Percentiles rank a stretch among this genome's conserved stretches.
Conservation (phyloP, 306 rosid species). For the Citrullus mucosospermus region DNA sequence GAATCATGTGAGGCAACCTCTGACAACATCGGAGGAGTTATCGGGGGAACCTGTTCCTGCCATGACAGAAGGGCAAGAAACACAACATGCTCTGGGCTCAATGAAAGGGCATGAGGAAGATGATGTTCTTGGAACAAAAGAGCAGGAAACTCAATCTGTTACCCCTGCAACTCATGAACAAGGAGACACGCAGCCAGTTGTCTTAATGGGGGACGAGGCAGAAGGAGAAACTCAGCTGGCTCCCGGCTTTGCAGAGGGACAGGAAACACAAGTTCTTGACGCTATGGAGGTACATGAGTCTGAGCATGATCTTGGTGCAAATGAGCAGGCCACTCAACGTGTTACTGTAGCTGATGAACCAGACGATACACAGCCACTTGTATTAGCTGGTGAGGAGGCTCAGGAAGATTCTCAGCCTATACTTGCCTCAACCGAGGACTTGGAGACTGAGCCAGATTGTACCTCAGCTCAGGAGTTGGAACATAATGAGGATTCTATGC, state of each 20-base stretch:
- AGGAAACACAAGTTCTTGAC: background rate
- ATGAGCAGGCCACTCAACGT: background rate
- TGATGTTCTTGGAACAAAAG: background rate
- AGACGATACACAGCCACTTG: background rate
- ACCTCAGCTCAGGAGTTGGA: constrained; percentile 2
- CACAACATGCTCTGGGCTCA: background rate
- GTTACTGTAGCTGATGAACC: background rate
- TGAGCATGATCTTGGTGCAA: background rate
- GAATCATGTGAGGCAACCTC: constrained; percentile 1
- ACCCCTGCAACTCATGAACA: background rate
- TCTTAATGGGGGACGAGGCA: background rate
- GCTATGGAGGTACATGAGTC: background rate
- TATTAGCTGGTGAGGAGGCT: background rate
- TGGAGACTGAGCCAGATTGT: background rate
- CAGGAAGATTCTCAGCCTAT: background rate
- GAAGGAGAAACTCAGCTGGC: background rate
- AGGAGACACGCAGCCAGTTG: background rate
- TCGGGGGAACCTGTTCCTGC: constrained; percentile 3
- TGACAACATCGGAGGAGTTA: background rate
- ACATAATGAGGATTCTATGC: background rate
- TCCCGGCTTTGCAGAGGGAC: background rate
- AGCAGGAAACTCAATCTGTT: constrained; percentile 1
- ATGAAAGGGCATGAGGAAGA: background rate
- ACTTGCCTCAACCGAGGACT: background rate
- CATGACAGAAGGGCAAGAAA: background rate